Conservation (phyloP, 1,284 basidiomycete genomes). For the Peniophora sp. region DNA sequence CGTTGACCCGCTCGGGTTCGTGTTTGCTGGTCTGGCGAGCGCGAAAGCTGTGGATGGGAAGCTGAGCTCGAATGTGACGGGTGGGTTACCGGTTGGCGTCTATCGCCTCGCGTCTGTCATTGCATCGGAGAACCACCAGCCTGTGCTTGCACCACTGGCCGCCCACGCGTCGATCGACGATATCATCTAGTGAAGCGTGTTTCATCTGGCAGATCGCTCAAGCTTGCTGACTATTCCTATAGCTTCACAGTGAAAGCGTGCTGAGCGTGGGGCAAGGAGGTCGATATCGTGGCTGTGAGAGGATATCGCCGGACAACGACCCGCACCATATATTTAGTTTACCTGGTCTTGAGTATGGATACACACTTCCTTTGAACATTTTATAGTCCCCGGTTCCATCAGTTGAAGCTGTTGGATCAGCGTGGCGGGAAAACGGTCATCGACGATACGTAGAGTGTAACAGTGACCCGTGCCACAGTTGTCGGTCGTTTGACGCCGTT, state of each 20-base stretch:
- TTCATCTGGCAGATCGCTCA: slow-evolving; percentile 9
- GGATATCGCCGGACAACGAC: no score
- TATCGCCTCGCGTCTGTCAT: slow-evolving; percentile 50
- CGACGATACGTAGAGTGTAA: no score
- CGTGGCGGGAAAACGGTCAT: no score
- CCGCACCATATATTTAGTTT: no score
- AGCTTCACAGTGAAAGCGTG: not conserved
- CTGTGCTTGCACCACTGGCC: slow-evolving; percentile 27
- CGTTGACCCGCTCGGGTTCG: slow-evolving; percentile 43
- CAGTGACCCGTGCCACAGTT: no score
- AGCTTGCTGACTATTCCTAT: not conserved
- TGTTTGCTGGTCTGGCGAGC: slow-evolving; percentile 52
- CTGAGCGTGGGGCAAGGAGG: no score
- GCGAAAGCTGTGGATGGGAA: slow-evolving; percentile 34
- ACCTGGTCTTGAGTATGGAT: no score
- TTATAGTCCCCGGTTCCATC: not conserved
- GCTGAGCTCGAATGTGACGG: slow-evolving; percentile 36
- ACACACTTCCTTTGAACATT: not conserved
- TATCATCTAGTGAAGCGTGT: slow-evolving; percentile 26
- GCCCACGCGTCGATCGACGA: slow-evolving; percentile 47
- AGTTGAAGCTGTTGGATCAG: no score
- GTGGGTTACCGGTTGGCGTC: slow-evolving; percentile 46
- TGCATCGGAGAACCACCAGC: slow-evolving; percentile 49
- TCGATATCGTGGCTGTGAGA: no score
- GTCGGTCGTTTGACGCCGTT: no score